These are phyloP conservation scores for Boletus insuetus DNA, from an alignment of 768 basidiomycete species.

Conservation along the genomic window DNA sequence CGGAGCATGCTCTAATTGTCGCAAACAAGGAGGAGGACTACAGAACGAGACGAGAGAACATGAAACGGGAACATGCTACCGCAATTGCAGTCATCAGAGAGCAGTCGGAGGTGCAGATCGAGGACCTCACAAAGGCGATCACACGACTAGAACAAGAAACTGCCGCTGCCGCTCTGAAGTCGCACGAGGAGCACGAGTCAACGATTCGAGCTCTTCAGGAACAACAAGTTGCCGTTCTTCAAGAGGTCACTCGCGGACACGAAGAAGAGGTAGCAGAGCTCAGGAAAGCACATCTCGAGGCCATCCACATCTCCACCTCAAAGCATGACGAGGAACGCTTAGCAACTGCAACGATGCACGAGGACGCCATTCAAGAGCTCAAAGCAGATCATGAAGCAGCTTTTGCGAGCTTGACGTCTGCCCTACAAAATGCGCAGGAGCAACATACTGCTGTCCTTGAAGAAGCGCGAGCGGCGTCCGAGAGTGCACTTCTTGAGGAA, in stretches of 20 bases:
- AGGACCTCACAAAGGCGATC: conserved; percentile 56
- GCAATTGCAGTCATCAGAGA: conserved; percentile 30
- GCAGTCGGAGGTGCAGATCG: conserved; percentile 46
- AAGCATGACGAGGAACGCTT: conserved; percentile 37
- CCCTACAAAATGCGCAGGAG: conserved; percentile 38
- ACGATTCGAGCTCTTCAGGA: conserved; percentile 47
- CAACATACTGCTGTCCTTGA: conserved; percentile 37
- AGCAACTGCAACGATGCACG: conserved; percentile 40
- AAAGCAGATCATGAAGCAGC: conserved; percentile 49
- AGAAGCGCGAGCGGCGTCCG: conserved; percentile 32
- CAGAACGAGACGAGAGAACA: conserved; percentile 31
- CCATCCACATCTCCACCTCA: conserved; percentile 30
- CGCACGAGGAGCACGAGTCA: conserved; percentile 48
- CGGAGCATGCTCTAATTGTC: conserved; percentile 55
- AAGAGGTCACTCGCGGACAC: conserved; percentile 55
- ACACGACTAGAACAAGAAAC: conserved; percentile 51
- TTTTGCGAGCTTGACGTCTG: conserved; percentile 39
- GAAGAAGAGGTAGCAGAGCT: conserved; percentile 51
- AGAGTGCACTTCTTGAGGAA: conserved; percentile 42
- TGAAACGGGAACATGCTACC: conserved; percentile 36
- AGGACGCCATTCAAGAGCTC: conserved; percentile 38
- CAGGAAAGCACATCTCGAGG: conserved; percentile 45
- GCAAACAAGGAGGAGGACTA: conserved; percentile 62
- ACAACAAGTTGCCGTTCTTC: conserved; percentile 53
- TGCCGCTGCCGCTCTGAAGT: conserved; percentile 35